Evolutionary conservation across 306 rosid species (phyloP), one percentile per base, ranked within the genome.

Genomic region (Hippophae tibetana): DNA sequence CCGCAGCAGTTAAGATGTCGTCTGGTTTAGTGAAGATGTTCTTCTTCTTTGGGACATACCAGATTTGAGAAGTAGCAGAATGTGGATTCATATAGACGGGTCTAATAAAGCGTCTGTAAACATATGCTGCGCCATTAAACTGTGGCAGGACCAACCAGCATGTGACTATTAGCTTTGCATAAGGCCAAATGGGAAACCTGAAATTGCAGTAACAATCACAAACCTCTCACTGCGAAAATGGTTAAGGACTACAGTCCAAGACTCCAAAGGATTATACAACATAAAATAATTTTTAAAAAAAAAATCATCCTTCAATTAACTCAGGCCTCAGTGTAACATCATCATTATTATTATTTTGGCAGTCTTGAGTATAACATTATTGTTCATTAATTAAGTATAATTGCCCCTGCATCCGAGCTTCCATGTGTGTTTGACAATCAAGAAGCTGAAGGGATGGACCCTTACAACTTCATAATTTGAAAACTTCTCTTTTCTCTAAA

Each of bases 91-190:
- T 79, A 54, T 92, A 92, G 70, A 81, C 80, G 9, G 96, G 95
- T 49, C 90, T 78, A 64, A 85, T 74, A 63, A 81, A 87, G 64
- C 71, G 77, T 59, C 72, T 78, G 71, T 92, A 92, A 56, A 92
- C 96, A 62, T 85, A 66, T 8, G 98, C 93, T 31, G 98, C 96
- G 7, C 96, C 98, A 64, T 83, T 87, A 64, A 87, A 92, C 42
- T 92, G 89, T 66, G 96, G 95, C 57, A 92, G 82, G 56, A 92
- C 98, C 80, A 92, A 48, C 98, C 98, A 92, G 61, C 95, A 85
- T 58, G 81, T 83, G 14, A 78, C 54, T 23, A 84, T 80, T 71
- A 92, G 76, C 86, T 92, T 92, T 9, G 80, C 90, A 71, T 83
- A 92, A 3, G 89, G 82, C 96, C 97, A 86, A 58, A 86, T 68